Conservation (phyloP, 768 basidiomycete genomes). For the Collybiopsis luxurians region DNA sequence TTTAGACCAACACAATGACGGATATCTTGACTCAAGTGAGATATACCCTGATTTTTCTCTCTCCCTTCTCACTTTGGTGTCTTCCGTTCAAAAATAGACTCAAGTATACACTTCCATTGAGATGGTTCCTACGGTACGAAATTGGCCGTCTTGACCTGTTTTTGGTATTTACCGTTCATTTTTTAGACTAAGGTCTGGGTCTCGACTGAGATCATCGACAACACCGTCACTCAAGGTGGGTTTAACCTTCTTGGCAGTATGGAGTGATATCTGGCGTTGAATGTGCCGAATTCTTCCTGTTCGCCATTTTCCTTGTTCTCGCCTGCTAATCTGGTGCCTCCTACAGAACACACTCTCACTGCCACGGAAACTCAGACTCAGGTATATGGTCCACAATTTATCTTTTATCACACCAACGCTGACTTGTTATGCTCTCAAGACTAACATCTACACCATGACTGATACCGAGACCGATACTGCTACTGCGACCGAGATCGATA, state of each 20-base stretch:
- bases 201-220: slow-evolving; percentile 63
- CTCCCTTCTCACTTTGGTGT: not conserved
- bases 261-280: too few relatives aligned
- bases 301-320: not conserved
- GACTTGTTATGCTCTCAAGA: slow-evolving; percentile 9
- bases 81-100: not conserved
- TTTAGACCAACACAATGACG: slow-evolving; percentile 5
- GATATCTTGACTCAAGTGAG: slow-evolving; percentile 20
- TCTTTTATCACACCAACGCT: too few relatives aligned
- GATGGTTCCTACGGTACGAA: slow-evolving; percentile 59
- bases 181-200: slow-evolving; percentile 41
- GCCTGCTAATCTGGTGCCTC: not conserved
- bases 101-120: slow-evolving; percentile 41
- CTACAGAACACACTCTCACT: slow-evolving; percentile 52
- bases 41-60: not conserved
- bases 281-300: too few relatives aligned
- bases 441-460: slow-evolving; percentile 52
- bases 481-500: slow-evolving; percentile 31
- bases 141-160: not conserved
- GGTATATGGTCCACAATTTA: too few relatives aligned
- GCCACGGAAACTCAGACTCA: slow-evolving; percentile 60
- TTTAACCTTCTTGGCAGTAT: too few relatives aligned
- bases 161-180: not conserved
- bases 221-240: slow-evolving; percentile 39
- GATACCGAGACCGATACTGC: slow-evolving; percentile 53